Evolutionary conservation across 306 rosid genomes (phyloP), one percentile per base, ranked within the genome.

Genomic region (Trichosanthes truncata): DNA sequence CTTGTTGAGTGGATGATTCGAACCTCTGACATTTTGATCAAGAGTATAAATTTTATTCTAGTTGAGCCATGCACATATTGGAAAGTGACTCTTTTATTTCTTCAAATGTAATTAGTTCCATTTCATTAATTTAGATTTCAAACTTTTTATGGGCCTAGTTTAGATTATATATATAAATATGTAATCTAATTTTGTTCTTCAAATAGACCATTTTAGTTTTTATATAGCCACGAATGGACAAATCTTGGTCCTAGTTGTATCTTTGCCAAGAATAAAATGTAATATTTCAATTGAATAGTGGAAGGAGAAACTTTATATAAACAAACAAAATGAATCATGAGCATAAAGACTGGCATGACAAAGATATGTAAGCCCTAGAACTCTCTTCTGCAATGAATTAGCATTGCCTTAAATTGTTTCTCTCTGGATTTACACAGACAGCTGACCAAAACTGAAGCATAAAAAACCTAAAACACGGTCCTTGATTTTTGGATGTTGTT

Each of bases 391-490:
- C 33, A 69, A n/a, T 69, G 76, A 41, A 67, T 20, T 20, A 7
- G 15, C 3, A 66, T 18, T 66, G 6, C 73, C n/a, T 18, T 68
- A 21, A 60, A 67, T 40, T 68, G 53, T 63, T 29, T 29, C 33
- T 33, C 21, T 61, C 20, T 61, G 68, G 12, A 31, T 61, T 65
- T 21, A 33, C 14, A 31, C 23, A 35, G 46, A 35, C 74, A 29
- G 41, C 10, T 65, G 74, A 36, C 49, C 74, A 66, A 40, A 68
- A 66, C 14, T 5, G 0, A 40, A 68, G 18, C 31, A 68, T 68
- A n/a, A 40, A 18, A 40, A 40, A 73, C 78, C 36, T 51, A 15
- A 72, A 74, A 74, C 78, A 74, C 9, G 78, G 9, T 49, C 78
- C 78, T 49, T 74, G 29, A 74, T 49, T 74, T 45, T 74, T 48